phyloP scores from a whole-genome alignment of 495 filamentous ascomycete species.

The Xylaria castorea region DNA sequence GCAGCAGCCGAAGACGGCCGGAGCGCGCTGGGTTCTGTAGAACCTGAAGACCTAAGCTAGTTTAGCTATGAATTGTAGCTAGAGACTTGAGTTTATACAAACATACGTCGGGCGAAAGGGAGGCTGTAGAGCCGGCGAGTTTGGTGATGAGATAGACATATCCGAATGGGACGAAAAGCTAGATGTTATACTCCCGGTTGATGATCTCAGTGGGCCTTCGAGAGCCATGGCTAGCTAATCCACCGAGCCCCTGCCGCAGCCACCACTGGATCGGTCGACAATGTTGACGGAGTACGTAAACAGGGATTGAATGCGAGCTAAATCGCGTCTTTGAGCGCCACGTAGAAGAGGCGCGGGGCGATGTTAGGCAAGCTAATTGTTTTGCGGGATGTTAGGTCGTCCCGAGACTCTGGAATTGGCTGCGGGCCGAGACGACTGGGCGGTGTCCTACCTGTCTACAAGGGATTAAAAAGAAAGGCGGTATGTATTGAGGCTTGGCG shows the following conservation, averaged over 20 bases:
- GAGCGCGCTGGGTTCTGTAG: conserved; percentile 47
- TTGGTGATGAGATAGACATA: conserved; percentile 62
- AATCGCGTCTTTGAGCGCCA: conserved; percentile 24
- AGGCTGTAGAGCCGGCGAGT: conserved; percentile 55
- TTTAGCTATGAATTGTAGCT: conserved; percentile 10
- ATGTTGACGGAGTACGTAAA: conserved; percentile 4
- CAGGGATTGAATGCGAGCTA: background rate
- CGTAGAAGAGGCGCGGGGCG: conserved; percentile 18
- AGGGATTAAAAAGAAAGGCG: background rate
- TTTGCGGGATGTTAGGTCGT: conserved; percentile 5
- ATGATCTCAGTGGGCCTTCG: conserved; percentile 63
- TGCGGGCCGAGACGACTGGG: conserved; percentile 9
- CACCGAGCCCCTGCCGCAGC: conserved; percentile 17
- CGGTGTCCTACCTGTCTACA: background rate
- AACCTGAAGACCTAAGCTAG: conserved; percentile 47
- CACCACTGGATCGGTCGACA: conserved; percentile 11
- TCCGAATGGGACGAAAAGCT: conserved; percentile 66
- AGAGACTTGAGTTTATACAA: background rate
- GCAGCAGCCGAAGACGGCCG: conserved; percentile 43
- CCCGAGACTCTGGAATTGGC: conserved; percentile 19
- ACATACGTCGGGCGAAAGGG: conserved; percentile 60
- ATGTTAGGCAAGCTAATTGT: background rate
- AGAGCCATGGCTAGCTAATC: conserved; percentile 58
- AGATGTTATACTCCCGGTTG: conserved; percentile 62
- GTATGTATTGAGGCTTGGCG: background rate